Evolutionary conservation across 352 stramenopile genomes (phyloP).

Genomic region (Globisporangium orthogonon): DNA sequence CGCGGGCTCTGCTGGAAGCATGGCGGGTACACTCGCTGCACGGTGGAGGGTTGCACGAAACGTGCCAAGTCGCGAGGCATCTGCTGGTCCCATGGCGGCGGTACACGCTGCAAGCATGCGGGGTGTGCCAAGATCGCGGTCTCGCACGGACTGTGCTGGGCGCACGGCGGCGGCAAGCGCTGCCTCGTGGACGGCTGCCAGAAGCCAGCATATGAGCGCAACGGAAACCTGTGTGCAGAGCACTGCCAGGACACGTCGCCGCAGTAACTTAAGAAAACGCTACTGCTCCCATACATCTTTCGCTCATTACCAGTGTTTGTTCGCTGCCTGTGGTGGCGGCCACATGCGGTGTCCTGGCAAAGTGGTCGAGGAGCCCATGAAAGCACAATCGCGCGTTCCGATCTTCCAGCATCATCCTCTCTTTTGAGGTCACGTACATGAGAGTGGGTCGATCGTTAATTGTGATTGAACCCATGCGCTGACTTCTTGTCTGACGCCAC

Average conservation of each 20-base stretch:
- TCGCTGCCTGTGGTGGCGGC: too few species aligned
- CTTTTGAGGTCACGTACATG: too few species aligned
- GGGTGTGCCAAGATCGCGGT: slow-evolving; percentile 52
- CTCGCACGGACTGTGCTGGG: slow-evolving; percentile 44
- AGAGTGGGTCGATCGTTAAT: too few species aligned
- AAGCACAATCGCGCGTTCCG: too few species aligned
- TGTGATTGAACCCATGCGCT: too few species aligned
- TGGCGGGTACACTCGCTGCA: slow-evolving; percentile 47
- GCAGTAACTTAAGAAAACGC: neutral
- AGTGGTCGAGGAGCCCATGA: too few species aligned
- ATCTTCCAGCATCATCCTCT: too few species aligned
- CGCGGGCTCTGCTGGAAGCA: slow-evolving; percentile 36
- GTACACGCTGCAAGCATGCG: slow-evolving; percentile 38
- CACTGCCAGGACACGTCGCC: slow-evolving; percentile 12
- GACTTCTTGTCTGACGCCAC: too few species aligned
- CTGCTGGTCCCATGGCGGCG: slow-evolving; percentile 26
- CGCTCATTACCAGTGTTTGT: too few species aligned
- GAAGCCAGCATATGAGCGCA: slow-evolving; percentile 54
- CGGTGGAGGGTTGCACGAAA: slow-evolving; percentile 42
- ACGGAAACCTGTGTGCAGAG: slow-evolving; percentile 43
- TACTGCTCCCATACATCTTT: too few species aligned
- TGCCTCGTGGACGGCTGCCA: slow-evolving; percentile 26
- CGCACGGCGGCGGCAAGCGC: slow-evolving; percentile 41
- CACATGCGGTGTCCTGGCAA: too few species aligned
- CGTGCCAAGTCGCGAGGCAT: slow-evolving; percentile 24